Evolutionary conservation across 208 protist species (phyloP), one percentile per base, ranked within the genome.

Genomic region (Wallacemonas sp.): DNA sequence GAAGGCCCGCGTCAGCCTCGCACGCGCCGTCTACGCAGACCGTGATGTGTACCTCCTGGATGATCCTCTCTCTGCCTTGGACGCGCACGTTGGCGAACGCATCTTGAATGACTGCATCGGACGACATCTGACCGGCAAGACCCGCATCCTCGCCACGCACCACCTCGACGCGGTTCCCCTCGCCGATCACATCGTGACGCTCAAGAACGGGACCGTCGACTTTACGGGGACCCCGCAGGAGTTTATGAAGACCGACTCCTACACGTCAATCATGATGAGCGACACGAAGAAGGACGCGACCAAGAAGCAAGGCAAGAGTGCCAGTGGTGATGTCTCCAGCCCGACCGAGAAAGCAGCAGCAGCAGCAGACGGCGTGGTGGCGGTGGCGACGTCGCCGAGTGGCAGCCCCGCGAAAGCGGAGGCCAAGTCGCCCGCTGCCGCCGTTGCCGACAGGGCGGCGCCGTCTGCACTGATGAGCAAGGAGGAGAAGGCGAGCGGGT

Each of bases 141-240:
- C 96, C 2, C 76, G 90, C 9, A 49, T 99, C 1, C 75, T 99
- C 0, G 92, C 96, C 12, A 98, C 97, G 16, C 95, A 98, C 78
- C 88, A 97, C 64, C 49, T 98, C 26, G 94, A 98, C 56, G 95
- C 90, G 63, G 4, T 61, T 27, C 97, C 36, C 33, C 30, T 85
- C 8, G 85, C 80, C 0, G 93, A 98, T 68, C 61, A 81, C 32
- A 81, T 98, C 41, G 75, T 98, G 39, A 78, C 97, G 0, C 49
- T 98, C 52, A 32, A 58, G 2, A 57, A 78, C 16, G 85, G 90
- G 33, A 29, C 54, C 2, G 83, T 96, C 47, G 57, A 38, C 26
- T 87, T 84, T 61, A 38, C 57, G 41, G 81, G 81, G 24, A 64
- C 30, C 52, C 17, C 61, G 16, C 23, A 21, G 5, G 66, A 63